Conservation (phyloP, 2,329 filamentous ascomycete genomes). For the Penicillium sp. region DNA sequence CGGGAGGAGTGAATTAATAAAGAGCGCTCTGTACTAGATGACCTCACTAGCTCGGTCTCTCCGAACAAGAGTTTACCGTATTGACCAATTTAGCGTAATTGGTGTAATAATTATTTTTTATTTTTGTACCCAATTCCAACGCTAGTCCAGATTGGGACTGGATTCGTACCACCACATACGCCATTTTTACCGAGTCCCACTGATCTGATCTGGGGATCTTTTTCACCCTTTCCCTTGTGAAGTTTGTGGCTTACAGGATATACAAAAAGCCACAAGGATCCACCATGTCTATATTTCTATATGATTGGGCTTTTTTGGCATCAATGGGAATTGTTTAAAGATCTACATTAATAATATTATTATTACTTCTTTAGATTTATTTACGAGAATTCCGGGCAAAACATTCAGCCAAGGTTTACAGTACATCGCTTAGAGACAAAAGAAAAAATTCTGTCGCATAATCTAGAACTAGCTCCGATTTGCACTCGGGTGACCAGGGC, state of each 20-base stretch:
- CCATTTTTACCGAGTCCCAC: conserved; percentile 12
- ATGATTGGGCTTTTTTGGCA: conserved; percentile 8
- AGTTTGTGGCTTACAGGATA: conserved; percentile 12
- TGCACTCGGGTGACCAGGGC: conserved; percentile 13
- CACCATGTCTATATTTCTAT: neutral
- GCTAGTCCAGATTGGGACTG: conserved; percentile 11
- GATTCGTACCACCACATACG: neutral
- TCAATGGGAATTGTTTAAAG: conserved; percentile 5
- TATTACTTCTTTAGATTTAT: neutral
- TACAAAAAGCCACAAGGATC: conserved; percentile 7
- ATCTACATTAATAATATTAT: neutral
- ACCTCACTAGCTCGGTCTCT: conserved; percentile 1
- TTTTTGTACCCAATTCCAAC: neutral
- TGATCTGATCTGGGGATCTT: conserved; percentile 17
- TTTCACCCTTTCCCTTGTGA: neutral
- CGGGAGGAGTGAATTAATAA: conserved; percentile 13
- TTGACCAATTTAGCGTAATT: neutral
- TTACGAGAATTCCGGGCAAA: neutral
- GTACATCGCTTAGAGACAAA: neutral
- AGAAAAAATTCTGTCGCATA: neutral
- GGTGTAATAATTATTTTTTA: neutral
- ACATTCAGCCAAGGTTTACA: neutral
- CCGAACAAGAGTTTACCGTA: conserved; percentile 7
- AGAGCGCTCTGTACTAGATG: conserved; percentile 9
- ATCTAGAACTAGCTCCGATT: conserved; percentile 9